phyloP scores from a whole-genome alignment of 2,329 filamentous ascomycete species.

The Trichoderma brevicompactum region DNA sequence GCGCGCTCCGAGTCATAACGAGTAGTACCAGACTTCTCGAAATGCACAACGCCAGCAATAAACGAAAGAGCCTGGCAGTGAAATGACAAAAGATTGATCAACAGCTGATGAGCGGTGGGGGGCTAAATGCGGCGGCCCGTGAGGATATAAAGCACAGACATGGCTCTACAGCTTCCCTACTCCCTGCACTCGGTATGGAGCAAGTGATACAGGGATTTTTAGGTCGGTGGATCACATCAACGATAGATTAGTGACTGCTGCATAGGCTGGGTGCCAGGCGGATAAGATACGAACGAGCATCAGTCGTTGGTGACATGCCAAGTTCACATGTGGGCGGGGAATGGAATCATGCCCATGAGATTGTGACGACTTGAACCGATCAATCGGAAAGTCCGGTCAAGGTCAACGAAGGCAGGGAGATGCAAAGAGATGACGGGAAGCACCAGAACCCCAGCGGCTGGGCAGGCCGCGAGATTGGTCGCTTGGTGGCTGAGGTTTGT shows the following conservation, averaged over 20 bases:
- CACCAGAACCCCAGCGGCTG: constrained; percentile 44
- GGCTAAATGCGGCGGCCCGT: constrained; percentile 19
- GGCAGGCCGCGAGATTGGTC: constrained; percentile 59
- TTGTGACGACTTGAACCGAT: constrained; percentile 29
- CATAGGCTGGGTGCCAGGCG: constrained; percentile 3
- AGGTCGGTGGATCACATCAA: constrained; percentile 24
- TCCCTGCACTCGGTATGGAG: constrained; percentile 22
- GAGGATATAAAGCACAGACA: constrained; percentile 29
- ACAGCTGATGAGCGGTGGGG: constrained; percentile 23
- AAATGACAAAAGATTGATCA: constrained; percentile 27
- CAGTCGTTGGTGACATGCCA: constrained; percentile 34
- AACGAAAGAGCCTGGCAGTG: constrained; percentile 30
- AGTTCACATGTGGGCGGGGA: constrained; percentile 41
- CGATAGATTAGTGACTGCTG: constrained; percentile 12
- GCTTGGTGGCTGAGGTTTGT: constrained; percentile 30
- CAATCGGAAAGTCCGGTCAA: constrained; percentile 34
- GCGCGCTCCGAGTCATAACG: constrained; percentile 24
- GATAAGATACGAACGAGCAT: constrained; percentile 11
- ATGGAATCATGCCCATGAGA: background rate
- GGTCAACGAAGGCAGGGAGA: constrained; percentile 28
- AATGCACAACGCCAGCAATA: constrained; percentile 18
- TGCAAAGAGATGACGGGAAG: constrained; percentile 14
- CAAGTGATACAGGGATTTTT: constrained; percentile 22
- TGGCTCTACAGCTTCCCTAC: constrained; percentile 9
- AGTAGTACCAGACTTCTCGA: constrained; percentile 38